A percentile compares a stretch with the other conserved stretches of the same genome.
Evolutionary conservation across 345 rosid species (phyloP).

Genomic region (Syzygium oleosum): DNA sequence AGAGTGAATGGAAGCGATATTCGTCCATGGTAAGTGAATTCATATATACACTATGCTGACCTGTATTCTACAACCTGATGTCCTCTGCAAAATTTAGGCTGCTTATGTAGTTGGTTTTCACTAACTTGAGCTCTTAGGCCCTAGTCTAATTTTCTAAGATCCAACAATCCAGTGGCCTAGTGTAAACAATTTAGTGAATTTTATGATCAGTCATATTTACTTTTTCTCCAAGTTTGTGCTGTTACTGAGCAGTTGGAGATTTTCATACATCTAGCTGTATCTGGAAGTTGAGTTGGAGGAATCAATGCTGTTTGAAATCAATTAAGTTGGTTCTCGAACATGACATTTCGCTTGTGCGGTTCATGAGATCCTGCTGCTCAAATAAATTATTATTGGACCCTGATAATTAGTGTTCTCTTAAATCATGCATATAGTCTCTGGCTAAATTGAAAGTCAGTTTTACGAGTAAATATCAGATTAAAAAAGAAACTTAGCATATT

Average conservation of each 20-base stretch:
- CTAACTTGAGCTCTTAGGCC: not conserved
- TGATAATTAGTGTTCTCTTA: not conserved
- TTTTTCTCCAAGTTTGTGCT: not conserved
- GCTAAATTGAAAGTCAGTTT: not conserved
- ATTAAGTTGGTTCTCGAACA: not conserved
- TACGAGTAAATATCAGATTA: not conserved
- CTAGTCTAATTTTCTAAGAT: not conserved
- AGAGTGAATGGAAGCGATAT: conserved; percentile 98
- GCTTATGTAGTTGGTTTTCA: not conserved
- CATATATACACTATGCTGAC: not conserved
- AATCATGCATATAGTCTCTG: not conserved
- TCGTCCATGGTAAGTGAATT: conserved; percentile 69
- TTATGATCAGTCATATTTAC: not conserved
- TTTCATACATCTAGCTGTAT: not conserved
- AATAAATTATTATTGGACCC: not conserved
- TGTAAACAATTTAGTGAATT: not conserved
- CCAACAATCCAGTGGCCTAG: not conserved
- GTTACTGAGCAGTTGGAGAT: not conserved
- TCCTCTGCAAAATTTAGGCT: not conserved
- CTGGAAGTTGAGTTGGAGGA: not conserved
- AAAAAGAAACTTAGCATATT: not conserved
- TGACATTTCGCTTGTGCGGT: not conserved
- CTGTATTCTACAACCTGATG: not conserved
- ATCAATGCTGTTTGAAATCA: not conserved
- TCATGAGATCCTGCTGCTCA: not conserved